Evolutionary conservation across 495 filamentous ascomycete species (phyloP), one percentile per base, ranked within the genome.

Genomic region (Sporormia fimetaria): DNA sequence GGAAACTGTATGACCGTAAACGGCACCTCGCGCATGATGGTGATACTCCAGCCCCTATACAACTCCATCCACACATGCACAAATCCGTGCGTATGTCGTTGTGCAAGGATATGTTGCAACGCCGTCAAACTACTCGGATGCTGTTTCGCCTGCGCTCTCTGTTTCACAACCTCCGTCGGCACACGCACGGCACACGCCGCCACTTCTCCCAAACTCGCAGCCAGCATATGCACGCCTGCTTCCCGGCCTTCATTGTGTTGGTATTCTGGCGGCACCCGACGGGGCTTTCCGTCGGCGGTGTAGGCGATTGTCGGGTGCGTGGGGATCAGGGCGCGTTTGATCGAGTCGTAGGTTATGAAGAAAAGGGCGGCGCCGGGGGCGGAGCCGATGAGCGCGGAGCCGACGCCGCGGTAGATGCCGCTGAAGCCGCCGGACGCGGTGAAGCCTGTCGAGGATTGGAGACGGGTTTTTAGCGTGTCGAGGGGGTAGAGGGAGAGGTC

Each of bases 1-100:
- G 90, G 93, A 54, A 98, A 98, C 60, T 98, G 90, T 24, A 98
- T 74, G 8, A 95, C 75, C 4, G 90, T 96, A 49, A 98, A 98
- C 6, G 90, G 90, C 38, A 98, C 92, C 66, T 98, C 90, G 33
- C 90, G 76, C 65, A 94, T 78, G 18, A 98, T 78, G 8, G 90
- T 98, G 46, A 95, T 79, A 0, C 76, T 71, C 68, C 86, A 92
- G 1, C 90, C 90, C 10, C 88, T 71, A 54, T 98, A 98, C 38
- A 98, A 57, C 58, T 94, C 87, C 34, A 73, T 63, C 68, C 84
- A 74, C 18, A 94, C 79, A 10, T 74, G 74, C 14, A 47, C 20
- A 57, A 62, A 36, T 36, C 63, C 69, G 22, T 60, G 59, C 23
- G 44, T 32, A 12, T 57, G 44, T 56, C 65, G 59, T 47, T 66